Evolutionary conservation across 2,329 filamentous ascomycete species (phyloP), one percentile per base, ranked within the genome.

Genomic region (Diaporthe vexans): DNA sequence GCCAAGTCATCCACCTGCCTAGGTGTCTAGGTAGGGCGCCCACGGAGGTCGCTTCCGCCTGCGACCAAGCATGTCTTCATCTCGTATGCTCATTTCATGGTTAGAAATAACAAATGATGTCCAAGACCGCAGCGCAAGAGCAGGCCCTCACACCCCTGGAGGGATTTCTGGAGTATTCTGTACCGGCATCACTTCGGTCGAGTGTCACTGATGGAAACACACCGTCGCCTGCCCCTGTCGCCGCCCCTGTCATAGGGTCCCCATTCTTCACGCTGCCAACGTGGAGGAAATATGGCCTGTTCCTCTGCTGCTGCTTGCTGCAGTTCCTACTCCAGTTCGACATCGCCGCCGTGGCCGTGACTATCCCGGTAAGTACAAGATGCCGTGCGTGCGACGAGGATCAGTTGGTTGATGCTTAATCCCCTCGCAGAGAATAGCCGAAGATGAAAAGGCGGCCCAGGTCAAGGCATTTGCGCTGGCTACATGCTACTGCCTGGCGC

Each of bases 251-350:
- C 40, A 43, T 5, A 17, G 17, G 40, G 15, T 13, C 40, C 40
- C 15, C 40, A 19, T 43, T 43, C 40, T 19, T 13, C 40, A 43
- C 40, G 10, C 57, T 77, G 35, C 67, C 74, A 15, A 59, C 24
- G 21, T 61, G 61, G 58, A 75, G 70, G 37, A 77, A 76, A 29
- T 69, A 67, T 71, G 48, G 46, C 21, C 73, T 79, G 33, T 78
- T 77, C n/a, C 40, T 59, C 63, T 78, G 78, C 68, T 76, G 77
- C 35, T 74, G 78, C n/a, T 56, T 77, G 35, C 71, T 78, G 17
- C 77, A 78, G 24, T 77, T 79, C 52, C 71, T 79, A 68, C 75
- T 79, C 35, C 73, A 76, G 43, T 61, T 79, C 40, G 78, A 79
- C 61, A 77, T 75, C 69, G 77, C 77, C 19, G 77, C 76, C n/a